Base-by-base conservation (phyloP, 2,329 filamentous ascomycete genomes). In the Tolypocladium inflatum region DNA sequence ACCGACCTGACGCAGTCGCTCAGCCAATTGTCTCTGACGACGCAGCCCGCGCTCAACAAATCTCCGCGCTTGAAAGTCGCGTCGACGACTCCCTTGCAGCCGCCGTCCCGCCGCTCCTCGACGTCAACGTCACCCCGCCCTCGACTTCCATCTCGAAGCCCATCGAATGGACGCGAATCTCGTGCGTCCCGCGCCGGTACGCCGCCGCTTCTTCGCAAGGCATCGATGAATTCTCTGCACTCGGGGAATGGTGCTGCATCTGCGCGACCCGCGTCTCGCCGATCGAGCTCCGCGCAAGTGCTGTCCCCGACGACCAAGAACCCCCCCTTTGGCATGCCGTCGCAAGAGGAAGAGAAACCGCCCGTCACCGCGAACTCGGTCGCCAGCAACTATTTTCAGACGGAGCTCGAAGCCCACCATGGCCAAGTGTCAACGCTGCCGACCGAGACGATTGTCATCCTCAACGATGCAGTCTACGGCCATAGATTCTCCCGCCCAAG, bases 401-500 rank as follows among this genome's bases (percentile, higher is more conserved):
- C 80, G 60, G 90, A 96, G 69, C 72, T 95, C 38, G 78, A 82
- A 19, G 72, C 79, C 8, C 86, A 90, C 65, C 81, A 86, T 58
- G 74, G 76, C 38, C 67, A 68, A 2, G 70, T 74, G 13, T 70
- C 73, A 2, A 71, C 72, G 10, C 68, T 72, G 33, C 63, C 74
- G 39, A 73, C 81, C 13, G 78, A 91, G 60, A 91, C 91, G 0
- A 74, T 95, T 5, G 91, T 97, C 53, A 81, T 99, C 37, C 76
- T 99, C 2, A 91, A 97, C 66, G 94, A 99, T 74, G 87, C 89
- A 56, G 96, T 93, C 73, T 99, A 97, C 70, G 92, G 93, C 30
- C 94, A 99, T 74, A 87, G 91, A 26, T 99, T 86, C 72, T 90
- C 92, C 13, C 83, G 94, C 51, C 91, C 91, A 4, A 87, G 89